Conservation (phyloP, 495 filamentous ascomycete genomes). For the Ramalina peruviana region DNA sequence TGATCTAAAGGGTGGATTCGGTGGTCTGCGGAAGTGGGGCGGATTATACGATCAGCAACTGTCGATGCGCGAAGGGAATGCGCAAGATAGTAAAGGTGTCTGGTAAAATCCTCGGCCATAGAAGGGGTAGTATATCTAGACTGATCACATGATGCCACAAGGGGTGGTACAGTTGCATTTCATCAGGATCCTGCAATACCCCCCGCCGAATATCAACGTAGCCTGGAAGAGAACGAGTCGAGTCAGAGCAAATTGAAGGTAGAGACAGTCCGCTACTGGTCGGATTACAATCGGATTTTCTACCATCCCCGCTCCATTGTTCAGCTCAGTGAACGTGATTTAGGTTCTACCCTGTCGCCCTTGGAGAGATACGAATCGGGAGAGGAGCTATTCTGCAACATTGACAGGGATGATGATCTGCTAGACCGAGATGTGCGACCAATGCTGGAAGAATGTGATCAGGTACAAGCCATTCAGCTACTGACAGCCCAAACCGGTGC, state of each 20-base stretch:
- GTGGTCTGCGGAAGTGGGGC: constrained; percentile 73
- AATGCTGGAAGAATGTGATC: constrained; percentile 87
- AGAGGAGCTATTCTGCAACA: constrained; percentile 63
- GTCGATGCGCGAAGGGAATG: constrained; percentile 33
- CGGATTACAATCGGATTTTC: constrained; percentile 80
- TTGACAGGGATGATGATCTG: constrained; percentile 77
- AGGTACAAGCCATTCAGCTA: constrained; percentile 76
- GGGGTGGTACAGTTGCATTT: constrained; percentile 56
- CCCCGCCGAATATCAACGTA: constrained; percentile 59
- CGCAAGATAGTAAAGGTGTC: constrained; percentile 17
- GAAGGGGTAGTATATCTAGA: background rate
- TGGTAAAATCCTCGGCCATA: background rate
- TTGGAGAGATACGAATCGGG: constrained; percentile 73
- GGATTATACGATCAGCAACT: constrained; percentile 60
- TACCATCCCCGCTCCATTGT: constrained; percentile 84
- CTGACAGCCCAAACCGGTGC: constrained; percentile 71
- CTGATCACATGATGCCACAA: constrained; percentile 5
- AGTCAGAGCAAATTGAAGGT: constrained; percentile 48
- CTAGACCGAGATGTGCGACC: constrained; percentile 76
- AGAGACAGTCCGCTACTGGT: constrained; percentile 78
- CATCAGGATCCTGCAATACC: constrained; percentile 52
- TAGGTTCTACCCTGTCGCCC: constrained; percentile 60
- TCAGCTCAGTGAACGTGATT: constrained; percentile 76
- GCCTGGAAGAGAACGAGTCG: constrained; percentile 52
- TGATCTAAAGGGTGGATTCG: constrained; percentile 87